phyloP scores from a whole-genome alignment of 139 green algal genomes.

The Auxenochlorella pyrenoidosa region DNA sequence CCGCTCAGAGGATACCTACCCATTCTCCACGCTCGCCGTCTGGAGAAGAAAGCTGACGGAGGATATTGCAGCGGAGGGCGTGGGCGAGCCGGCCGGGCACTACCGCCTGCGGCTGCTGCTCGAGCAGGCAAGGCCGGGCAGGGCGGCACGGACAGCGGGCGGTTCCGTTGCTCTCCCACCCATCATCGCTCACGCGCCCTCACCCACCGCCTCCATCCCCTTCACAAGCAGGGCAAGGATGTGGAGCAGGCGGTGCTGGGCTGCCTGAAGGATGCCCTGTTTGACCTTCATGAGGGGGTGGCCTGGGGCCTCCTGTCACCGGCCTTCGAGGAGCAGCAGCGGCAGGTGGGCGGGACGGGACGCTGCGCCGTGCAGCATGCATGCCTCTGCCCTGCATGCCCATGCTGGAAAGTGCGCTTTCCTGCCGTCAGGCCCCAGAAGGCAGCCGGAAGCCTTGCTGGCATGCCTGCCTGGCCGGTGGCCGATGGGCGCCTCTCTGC shows the following conservation, averaged over 20 bases:
- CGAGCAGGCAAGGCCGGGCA: not conserved
- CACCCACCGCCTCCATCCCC: no score
- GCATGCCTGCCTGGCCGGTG: no score
- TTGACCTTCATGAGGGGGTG: constrained; percentile 32
- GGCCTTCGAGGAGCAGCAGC: constrained; percentile 32
- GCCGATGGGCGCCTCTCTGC: no score
- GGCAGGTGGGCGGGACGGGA: not conserved
- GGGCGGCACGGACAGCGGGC: no score
- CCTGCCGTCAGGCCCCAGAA: no score
- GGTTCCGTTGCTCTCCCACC: no score
- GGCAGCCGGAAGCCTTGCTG: no score
- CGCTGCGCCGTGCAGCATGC: not conserved
- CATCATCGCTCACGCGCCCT: no score
- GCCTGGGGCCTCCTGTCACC: constrained; percentile 30
- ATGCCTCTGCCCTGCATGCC: no score
- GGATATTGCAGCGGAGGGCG: not conserved
- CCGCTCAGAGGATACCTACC: not conserved
- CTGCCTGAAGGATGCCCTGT: constrained; percentile 34
- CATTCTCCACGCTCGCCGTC: constrained; percentile 13
- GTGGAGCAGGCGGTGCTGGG: constrained; percentile 33
- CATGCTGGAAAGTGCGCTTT: no score
- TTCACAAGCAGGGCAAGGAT: constrained; percentile 5
- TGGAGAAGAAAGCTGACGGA: constrained; percentile 28
- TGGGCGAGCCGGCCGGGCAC: not conserved
- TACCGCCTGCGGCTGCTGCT: constrained; percentile 28